Base-by-base conservation (phyloP, 1,139 yeast species). In the Arxiozyma bovina region DNA sequence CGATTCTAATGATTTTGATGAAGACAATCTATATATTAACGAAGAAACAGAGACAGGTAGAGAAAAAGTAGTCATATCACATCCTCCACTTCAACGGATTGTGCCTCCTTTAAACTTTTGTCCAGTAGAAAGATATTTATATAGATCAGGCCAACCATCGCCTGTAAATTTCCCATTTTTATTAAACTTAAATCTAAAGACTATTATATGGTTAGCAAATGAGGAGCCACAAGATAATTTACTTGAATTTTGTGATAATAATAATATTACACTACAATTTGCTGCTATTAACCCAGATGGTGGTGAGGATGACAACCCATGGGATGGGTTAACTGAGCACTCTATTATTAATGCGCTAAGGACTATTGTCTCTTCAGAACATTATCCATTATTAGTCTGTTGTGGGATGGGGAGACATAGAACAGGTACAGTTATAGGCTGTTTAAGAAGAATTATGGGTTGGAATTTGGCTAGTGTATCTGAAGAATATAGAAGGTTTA, bases 361-460 rank as follows among this genome's bases (percentile, higher is more conserved):
- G 60, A 77, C 89, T 48, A 84, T 91, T 42, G 80, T 85, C 53
- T 80, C 87, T 63, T 77, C 77, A 59, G 77, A 79, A n/a, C 81
- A 84, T 66, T 87, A 88, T 64, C 98, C 99, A 0, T 64, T 91
- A 58, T 73, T 93, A 52, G 93, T 90, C 8, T 91, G 98, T 70
- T 93, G 98, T 66, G 96, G 97, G 15, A 91, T 91, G 98, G 99
- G 99, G 0, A 76, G 98, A 61, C 98, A 93, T 69, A 77, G 98
- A 58, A 90, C 97, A 0, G 99, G 99, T 0, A 90, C 97, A 0
- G 96, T 93, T 2, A 81, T 93, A 55, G 99, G 99, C 1, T 93
- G 98, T 70, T 74, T 93, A 51, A 75, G 99, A 59, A 77, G 96
- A 58, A 73, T 93, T 34, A 96, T 91, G 74, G 93, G 95, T 22